Percentiles rank a stretch among this genome's conserved stretches.
Conservation (phyloP, 768 basidiomycete genomes). For the Leucosporidium yakuticum region DNA sequence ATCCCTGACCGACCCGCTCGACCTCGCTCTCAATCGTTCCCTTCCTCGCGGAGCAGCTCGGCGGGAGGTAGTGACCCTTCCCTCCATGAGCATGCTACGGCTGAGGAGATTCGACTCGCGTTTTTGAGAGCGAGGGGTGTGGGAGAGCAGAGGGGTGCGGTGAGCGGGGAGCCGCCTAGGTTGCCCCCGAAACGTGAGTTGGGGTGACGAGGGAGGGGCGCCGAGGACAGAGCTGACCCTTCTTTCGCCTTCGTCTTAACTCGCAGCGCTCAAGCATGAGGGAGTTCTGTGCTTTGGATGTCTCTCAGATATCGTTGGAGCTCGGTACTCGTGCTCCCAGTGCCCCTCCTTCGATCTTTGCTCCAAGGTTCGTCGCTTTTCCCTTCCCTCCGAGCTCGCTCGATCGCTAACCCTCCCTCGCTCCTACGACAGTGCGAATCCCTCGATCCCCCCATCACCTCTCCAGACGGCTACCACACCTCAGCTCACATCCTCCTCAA, state of each 20-base stretch:
- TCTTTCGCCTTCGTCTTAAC: no score
- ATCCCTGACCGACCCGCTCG: slow-evolving; percentile 7
- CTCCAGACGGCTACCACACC: slow-evolving; percentile 1
- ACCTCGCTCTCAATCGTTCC: background rate
- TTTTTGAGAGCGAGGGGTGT: background rate
- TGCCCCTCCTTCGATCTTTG: slow-evolving; percentile 4
- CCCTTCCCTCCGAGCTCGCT: background rate
- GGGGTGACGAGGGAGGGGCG: background rate
- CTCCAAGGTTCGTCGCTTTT: background rate
- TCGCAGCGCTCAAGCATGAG: background rate
- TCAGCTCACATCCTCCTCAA: slow-evolving; percentile 5
- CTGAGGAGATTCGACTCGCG: background rate
- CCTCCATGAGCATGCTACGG: background rate
- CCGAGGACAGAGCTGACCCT: background rate
- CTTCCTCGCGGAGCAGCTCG: background rate
- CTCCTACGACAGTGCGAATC: background rate
- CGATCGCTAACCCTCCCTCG: background rate
- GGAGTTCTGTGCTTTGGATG: background rate
- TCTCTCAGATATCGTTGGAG: background rate
- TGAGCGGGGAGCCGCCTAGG: background rate
- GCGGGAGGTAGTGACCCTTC: background rate
- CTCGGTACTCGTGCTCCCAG: background rate
- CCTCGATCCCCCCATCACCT: slow-evolving; percentile 5
- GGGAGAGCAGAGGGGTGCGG: background rate
- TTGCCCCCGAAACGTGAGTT: slow-evolving; percentile 4